Conservation (phyloP, 441 rosid genomes). For the Geranium incanum region DNA sequence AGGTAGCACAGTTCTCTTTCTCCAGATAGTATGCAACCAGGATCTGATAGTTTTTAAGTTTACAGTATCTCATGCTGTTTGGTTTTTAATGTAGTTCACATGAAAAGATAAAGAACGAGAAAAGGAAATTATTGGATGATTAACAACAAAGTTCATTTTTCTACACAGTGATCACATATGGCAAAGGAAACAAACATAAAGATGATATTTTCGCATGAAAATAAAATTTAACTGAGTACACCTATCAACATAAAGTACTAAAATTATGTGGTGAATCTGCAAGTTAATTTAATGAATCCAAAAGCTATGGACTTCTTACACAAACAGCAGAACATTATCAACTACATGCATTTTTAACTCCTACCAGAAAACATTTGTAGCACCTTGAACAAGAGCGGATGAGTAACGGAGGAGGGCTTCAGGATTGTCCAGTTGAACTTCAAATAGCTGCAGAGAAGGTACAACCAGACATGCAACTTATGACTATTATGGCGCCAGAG, state of each 20-base stretch:
- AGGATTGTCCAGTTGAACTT: constrained; percentile 60
- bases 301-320: not conserved
- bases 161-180: not conserved
- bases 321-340: constrained; percentile 14
- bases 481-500: not conserved
- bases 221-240: not conserved
- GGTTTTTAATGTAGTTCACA: not conserved
- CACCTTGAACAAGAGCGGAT: constrained; percentile 95
- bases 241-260: not conserved
- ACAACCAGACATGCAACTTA: not conserved
- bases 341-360: constrained; percentile 14
- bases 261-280: not conserved
- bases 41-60: constrained; percentile 4
- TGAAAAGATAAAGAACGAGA: no score
- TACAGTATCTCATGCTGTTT: not conserved
- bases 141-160: not conserved
- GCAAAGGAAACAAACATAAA: not conserved
- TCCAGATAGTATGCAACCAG: not conserved
- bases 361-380: constrained; percentile 95
- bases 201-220: not conserved
- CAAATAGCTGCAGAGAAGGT: constrained; percentile 62
- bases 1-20: not conserved
- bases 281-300: not conserved
- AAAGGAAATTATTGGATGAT: no score
- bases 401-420: constrained; percentile 84